These are phyloP conservation scores for Trichosanthes cucumerina DNA, from an alignment of 306 rosid genomes.

Conservation along the genomic window DNA sequence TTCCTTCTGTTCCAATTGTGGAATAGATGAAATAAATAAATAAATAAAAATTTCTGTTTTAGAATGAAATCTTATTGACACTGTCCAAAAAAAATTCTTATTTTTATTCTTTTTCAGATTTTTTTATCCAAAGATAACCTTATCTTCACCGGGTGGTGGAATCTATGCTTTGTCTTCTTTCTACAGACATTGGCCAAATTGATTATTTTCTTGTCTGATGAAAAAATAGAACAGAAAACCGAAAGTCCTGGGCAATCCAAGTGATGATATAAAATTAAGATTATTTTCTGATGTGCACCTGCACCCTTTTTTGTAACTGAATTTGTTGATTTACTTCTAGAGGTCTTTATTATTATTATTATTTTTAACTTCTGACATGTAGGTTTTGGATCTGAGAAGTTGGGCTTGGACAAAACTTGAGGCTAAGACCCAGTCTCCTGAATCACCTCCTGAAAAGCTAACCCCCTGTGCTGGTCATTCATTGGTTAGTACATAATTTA, in stretches of 20 bases:
- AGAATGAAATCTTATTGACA: neutral
- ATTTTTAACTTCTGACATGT: conserved; percentile 10
- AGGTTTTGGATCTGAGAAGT: conserved; percentile 87
- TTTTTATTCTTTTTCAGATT: neutral
- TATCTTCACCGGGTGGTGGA: neutral
- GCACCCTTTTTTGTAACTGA: neutral
- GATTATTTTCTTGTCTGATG: neutral
- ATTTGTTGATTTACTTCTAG: neutral
- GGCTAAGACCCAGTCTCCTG: conserved; percentile 42
- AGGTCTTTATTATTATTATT: neutral
- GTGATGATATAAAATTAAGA: neutral
- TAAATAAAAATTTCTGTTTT: neutral
- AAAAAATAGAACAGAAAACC: neutral
- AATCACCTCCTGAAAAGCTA: conserved; percentile 35
- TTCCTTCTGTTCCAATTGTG: neutral
- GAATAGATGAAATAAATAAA: neutral
- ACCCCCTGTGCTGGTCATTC: conserved; percentile 88
- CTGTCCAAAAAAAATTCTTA: neutral
- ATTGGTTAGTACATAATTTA: conserved; percentile 46
- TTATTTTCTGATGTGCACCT: neutral
- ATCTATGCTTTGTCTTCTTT: neutral
- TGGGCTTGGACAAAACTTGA: conserved; percentile 85
- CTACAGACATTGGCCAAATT: neutral
- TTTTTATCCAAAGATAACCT: neutral
- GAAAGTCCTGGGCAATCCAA: neutral